Percentiles rank a stretch among this genome's conserved stretches.
Conservation (phyloP, 169 alveolate genomes). For the Cryptosporidium sp. region DNA sequence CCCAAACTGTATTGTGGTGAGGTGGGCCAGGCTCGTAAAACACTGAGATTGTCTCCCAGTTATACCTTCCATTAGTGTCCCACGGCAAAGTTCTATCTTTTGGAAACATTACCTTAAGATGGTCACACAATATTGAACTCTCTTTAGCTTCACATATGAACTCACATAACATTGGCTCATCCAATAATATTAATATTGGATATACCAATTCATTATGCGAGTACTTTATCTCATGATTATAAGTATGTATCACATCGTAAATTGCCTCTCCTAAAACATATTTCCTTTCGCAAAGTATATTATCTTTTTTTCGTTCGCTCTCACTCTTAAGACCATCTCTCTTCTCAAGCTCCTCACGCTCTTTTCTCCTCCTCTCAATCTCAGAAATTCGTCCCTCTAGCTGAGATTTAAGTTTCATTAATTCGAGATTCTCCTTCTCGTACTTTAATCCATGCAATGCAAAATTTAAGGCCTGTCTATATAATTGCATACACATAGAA, state of each 20-base stretch:
- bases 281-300: slow-evolving; percentile 15
- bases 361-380: slow-evolving; percentile 16
- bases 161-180: slow-evolving; percentile 70
- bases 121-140: slow-evolving; percentile 31
- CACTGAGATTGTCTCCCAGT: slow-evolving; percentile 24
- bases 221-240: slow-evolving; percentile 49
- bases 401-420: slow-evolving; percentile 6
- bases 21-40: slow-evolving; percentile 73
- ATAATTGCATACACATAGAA: slow-evolving; percentile 56
- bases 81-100: slow-evolving; percentile 40
- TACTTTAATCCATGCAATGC: slow-evolving; percentile 54
- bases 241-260: slow-evolving; percentile 60
- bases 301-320: background rate
- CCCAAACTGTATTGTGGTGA: slow-evolving; percentile 45
- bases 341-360: slow-evolving; percentile 5
- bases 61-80: slow-evolving; percentile 36
- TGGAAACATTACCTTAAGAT: slow-evolving; percentile 67
- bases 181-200: slow-evolving; percentile 59
- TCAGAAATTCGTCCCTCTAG: slow-evolving; percentile 19
- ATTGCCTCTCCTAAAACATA: slow-evolving; percentile 39
- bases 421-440: slow-evolving; percentile 13
- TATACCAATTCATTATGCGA: slow-evolving; percentile 5
- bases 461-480: slow-evolving; percentile 51
- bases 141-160: slow-evolving; percentile 67
- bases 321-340: background rate